phyloP scores from a whole-genome alignment of 176 grass and related monocot species.

The Aegilops sharonensis region DNA sequence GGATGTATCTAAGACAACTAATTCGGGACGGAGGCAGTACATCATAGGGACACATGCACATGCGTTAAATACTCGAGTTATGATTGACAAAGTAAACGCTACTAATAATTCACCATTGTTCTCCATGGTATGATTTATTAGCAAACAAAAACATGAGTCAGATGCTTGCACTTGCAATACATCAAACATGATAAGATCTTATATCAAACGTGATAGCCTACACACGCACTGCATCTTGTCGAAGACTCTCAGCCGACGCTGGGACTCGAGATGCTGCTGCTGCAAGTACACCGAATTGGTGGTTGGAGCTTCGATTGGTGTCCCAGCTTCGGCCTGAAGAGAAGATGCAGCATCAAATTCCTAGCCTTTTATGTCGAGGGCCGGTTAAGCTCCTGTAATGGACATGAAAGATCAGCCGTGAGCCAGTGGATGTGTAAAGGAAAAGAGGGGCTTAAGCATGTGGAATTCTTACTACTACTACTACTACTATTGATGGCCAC shows the following conservation, averaged over 20 bases:
- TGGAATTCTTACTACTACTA: conserved; percentile 30
- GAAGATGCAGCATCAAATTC: neutral
- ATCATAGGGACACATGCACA: neutral
- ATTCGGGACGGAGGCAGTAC: no score
- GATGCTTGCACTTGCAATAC: neutral
- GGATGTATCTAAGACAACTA: no score
- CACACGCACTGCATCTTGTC: neutral
- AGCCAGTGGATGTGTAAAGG: neutral
- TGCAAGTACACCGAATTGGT: neutral
- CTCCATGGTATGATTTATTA: neutral
- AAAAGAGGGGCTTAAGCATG: neutral
- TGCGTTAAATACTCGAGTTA: neutral
- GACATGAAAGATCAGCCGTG: neutral
- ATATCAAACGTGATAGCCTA: neutral
- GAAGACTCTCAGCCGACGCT: neutral
- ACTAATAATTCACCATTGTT: neutral
- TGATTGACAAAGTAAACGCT: neutral
- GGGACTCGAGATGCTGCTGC: neutral
- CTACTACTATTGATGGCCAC: neutral
- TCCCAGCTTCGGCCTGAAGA: neutral
- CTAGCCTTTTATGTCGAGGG: neutral
- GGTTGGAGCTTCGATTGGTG: neutral
- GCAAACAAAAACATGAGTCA: neutral
- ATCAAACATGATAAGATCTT: neutral
- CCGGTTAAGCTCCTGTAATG: conserved; percentile 6